Conservation (phyloP, 192 early-diverging fungal species). For the Gamsiella multidivaricata region DNA sequence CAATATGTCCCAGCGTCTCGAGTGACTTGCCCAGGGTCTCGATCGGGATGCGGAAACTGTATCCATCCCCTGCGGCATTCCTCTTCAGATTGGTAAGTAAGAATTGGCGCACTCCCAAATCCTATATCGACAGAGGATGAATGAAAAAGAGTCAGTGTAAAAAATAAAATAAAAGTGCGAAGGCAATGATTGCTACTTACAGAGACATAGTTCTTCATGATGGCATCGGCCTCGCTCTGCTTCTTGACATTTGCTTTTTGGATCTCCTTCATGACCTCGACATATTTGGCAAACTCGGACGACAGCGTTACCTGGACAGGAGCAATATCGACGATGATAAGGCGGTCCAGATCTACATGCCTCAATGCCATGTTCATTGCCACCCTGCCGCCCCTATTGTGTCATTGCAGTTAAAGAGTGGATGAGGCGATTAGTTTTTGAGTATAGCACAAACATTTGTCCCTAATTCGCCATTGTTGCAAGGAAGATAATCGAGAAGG, state of each 20-base stretch:
- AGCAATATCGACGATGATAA: constrained; percentile 81
- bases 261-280: constrained; percentile 67
- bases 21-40: constrained; percentile 71
- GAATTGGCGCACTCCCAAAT: constrained; percentile 79
- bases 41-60: constrained; percentile 81
- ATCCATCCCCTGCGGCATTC: constrained; percentile 46
- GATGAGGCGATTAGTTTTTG: background rate
- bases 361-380: constrained; percentile 77
- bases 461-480: no score
- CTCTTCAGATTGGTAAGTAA: constrained; percentile 92
- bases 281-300: constrained; percentile 66
- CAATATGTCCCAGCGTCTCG: constrained; percentile 62
- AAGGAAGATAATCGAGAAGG: no score
- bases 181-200: constrained; percentile 18
- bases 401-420: background rate
- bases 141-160: background rate
- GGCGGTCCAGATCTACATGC: constrained; percentile 60
- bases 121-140: constrained; percentile 19
- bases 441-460: background rate
- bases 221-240: constrained; percentile 69
- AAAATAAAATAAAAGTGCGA: background rate
- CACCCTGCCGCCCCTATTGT: constrained; percentile 76
- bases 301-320: constrained; percentile 63
- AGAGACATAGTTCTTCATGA: constrained; percentile 59
- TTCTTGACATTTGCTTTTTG: constrained; percentile 59